Conservation (phyloP, 371 early-diverging fungal species). For the Mucor piriformis region DNA sequence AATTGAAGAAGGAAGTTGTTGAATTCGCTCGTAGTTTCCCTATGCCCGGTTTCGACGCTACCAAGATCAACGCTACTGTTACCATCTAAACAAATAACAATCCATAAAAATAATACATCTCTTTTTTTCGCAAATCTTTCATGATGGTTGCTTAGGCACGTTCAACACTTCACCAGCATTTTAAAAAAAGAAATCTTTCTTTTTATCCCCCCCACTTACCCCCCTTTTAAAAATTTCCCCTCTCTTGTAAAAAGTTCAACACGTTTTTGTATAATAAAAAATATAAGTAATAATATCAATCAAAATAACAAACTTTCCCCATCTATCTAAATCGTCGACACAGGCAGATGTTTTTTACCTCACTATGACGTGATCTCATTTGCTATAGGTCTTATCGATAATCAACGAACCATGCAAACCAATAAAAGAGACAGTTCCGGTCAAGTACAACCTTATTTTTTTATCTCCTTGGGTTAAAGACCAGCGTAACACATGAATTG, state of each 20-base stretch:
- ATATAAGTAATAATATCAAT: background rate
- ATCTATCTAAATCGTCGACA: too few relatives aligned
- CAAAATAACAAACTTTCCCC: background rate
- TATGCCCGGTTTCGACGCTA: slow-evolving; percentile 81
- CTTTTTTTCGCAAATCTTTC: background rate
- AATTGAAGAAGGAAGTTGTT: slow-evolving; percentile 88
- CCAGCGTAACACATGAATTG: too few relatives aligned
- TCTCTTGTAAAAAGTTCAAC: slow-evolving; percentile 31
- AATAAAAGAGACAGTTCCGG: too few relatives aligned
- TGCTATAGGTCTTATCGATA: too few relatives aligned
- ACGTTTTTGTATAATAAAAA: slow-evolving; percentile 34
- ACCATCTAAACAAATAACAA: slow-evolving; percentile 31
- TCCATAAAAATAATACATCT: background rate
- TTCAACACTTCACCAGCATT: slow-evolving; percentile 27
- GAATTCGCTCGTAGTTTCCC: slow-evolving; percentile 89
- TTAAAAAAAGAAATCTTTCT: too few relatives aligned
- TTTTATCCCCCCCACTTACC: slow-evolving; percentile 7
- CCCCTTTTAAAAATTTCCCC: background rate
- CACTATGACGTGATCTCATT: too few relatives aligned
- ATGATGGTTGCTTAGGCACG: slow-evolving; percentile 16
- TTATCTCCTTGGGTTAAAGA: too few relatives aligned
- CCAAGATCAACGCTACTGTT: slow-evolving; percentile 50
- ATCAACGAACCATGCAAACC: too few relatives aligned
- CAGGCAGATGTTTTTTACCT: too few relatives aligned
- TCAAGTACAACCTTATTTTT: too few relatives aligned